Conservation (phyloP, 1,139 yeast genomes). For the Geotrichum fermentans region DNA sequence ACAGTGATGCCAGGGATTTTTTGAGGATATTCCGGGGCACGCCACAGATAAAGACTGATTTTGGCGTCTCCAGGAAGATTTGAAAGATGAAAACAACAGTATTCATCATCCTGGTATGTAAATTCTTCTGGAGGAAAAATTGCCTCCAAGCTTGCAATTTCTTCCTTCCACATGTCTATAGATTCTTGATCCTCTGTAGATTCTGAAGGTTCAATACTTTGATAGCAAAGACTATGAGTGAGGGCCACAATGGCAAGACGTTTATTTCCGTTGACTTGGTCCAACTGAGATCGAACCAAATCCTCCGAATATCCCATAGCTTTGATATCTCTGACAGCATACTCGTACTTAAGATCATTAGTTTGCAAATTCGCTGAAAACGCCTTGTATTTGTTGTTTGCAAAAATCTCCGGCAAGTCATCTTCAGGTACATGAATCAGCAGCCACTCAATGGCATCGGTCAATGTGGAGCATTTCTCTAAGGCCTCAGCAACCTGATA, state of each 20-base stretch:
- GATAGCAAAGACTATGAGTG: slow-evolving; percentile 36
- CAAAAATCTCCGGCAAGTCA: slow-evolving; percentile 61
- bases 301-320: slow-evolving; percentile 69
- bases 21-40: slow-evolving; percentile 31
- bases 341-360: slow-evolving; percentile 44
- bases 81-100: slow-evolving; percentile 18
- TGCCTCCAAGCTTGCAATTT: slow-evolving; percentile 60
- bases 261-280: slow-evolving; percentile 45
- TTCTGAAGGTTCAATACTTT: slow-evolving; percentile 12
- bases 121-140: slow-evolving; percentile 42
- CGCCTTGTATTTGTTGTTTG: slow-evolving; percentile 34
- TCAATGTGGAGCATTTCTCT: slow-evolving; percentile 47
- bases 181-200: slow-evolving; percentile 12
- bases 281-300: slow-evolving; percentile 51
- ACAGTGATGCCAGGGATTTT: slow-evolving; percentile 35
- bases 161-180: slow-evolving; percentile 62
- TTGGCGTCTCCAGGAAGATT: slow-evolving; percentile 20
- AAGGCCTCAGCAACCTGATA: slow-evolving; percentile 71
- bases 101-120: slow-evolving; percentile 12
- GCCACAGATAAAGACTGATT: slow-evolving; percentile 20
- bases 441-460: slow-evolving; percentile 68
- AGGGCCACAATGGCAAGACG: slow-evolving; percentile 47
- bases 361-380: slow-evolving; percentile 35
- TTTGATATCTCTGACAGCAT: slow-evolving; percentile 50
- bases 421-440: slow-evolving; percentile 89